Conservation (phyloP, 2,329 filamentous ascomycete species). For the Didymella keratinophila region DNA sequence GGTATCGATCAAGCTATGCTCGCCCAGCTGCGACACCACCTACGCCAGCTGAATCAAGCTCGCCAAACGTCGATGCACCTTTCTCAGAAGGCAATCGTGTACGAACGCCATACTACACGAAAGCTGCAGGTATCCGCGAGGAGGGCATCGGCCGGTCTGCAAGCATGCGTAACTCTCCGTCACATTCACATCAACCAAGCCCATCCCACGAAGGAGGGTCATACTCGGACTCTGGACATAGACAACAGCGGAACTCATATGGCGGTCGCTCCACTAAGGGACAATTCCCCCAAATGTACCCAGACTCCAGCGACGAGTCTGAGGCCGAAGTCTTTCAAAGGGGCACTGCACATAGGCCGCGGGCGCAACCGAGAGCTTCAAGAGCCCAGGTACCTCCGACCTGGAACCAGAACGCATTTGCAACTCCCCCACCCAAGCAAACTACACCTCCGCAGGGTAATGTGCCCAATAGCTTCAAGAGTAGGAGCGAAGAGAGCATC, state of each 20-base stretch:
- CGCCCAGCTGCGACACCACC: constrained; percentile 45
- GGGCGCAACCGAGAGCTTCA: constrained; percentile 23
- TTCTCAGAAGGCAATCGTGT: constrained; percentile 59
- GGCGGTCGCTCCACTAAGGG: constrained; percentile 29
- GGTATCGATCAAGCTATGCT: constrained; percentile 52
- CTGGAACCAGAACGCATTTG: constrained; percentile 29
- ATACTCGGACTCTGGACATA: constrained; percentile 44
- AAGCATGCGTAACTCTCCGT: constrained; percentile 61
- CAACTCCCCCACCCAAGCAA: constrained; percentile 30
- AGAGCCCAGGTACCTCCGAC: constrained; percentile 25
- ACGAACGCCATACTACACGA: constrained; percentile 62
- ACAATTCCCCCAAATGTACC: constrained; percentile 41
- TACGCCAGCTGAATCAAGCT: constrained; percentile 28
- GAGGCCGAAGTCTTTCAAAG: constrained; percentile 33
- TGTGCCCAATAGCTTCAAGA: constrained; percentile 49
- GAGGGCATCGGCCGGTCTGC: constrained; percentile 61
- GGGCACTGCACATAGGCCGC: constrained; percentile 24
- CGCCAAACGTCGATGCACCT: constrained; percentile 35
- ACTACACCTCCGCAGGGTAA: constrained; percentile 28
- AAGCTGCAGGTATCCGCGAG: constrained; percentile 63
- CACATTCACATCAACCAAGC: constrained; percentile 32
- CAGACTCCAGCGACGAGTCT: constrained; percentile 39
- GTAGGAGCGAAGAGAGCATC: constrained; percentile 58
- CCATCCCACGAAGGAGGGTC: constrained; percentile 36
- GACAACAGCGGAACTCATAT: constrained; percentile 38